phyloP scores from a whole-genome alignment of 148 eudicot genomes.

The Limonium bicolor region DNA sequence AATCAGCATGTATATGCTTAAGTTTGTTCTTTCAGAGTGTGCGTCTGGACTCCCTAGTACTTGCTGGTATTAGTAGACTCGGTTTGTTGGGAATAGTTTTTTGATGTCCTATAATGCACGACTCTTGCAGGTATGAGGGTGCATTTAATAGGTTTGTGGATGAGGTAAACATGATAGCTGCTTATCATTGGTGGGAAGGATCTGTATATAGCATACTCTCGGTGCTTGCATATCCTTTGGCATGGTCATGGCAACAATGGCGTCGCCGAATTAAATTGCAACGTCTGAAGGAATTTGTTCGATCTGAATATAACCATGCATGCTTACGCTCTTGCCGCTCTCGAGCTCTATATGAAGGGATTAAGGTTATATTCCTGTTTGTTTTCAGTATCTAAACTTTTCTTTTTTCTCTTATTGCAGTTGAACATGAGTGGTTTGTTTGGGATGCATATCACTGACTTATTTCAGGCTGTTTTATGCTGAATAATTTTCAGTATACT shows the following conservation, averaged over 20 bases:
- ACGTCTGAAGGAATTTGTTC: slow-evolving; percentile 83
- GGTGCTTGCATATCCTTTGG: slow-evolving; percentile 75
- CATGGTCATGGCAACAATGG: slow-evolving; percentile 99
- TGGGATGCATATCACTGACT: too few relatives aligned
- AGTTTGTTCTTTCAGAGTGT: neutral
- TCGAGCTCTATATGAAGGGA: slow-evolving; percentile 95
- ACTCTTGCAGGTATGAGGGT: slow-evolving; percentile 87
- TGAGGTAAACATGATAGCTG: slow-evolving; percentile 70
- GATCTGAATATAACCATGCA: slow-evolving; percentile 98
- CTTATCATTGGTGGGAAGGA: slow-evolving; percentile 99
- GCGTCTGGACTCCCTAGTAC: neutral
- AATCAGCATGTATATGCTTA: slow-evolving; percentile 1
- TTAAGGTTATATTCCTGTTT: too few relatives aligned
- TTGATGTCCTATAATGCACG: too few relatives aligned
- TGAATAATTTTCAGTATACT: too few relatives aligned
- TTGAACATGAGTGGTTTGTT: too few relatives aligned
- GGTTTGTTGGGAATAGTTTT: neutral
- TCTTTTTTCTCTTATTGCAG: too few relatives aligned
- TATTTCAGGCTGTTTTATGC: too few relatives aligned
- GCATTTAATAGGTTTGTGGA: slow-evolving; percentile 87
- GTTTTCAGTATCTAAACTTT: slow-evolving; percentile 4
- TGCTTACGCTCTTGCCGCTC: slow-evolving; percentile 98
- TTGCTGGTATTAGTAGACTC: neutral
- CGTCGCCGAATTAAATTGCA: slow-evolving; percentile 78
- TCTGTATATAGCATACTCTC: slow-evolving; percentile 67